These are phyloP conservation scores for Erysimum cheiri DNA, from an alignment of 441 rosid genomes.

Conservation along the genomic window DNA sequence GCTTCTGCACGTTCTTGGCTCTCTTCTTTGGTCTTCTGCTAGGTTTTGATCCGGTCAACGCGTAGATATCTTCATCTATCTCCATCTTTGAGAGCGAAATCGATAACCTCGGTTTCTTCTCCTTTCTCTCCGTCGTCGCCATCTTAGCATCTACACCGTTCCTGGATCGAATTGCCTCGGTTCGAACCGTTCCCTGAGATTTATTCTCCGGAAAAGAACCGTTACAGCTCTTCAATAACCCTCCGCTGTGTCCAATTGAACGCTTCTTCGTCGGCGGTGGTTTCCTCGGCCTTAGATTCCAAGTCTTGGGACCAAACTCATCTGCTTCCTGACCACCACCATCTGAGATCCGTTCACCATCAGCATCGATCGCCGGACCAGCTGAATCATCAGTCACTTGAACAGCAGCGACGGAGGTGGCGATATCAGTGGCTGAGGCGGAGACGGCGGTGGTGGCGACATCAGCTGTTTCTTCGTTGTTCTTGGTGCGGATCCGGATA, in stretches of 20 bases:
- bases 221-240: constrained; percentile 40
- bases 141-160: constrained; percentile 42
- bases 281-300: constrained; percentile 75
- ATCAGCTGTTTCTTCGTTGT: constrained; percentile 42
- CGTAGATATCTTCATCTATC: constrained; percentile 56
- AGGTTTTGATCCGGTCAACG: constrained; percentile 57
- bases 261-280: constrained; percentile 45
- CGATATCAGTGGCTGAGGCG: constrained; percentile 1
- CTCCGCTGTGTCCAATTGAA: constrained; percentile 41
- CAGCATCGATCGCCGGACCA: constrained; percentile 36
- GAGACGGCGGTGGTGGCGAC: constrained; percentile 14
- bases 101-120: constrained; percentile 49
- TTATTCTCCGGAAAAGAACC: constrained; percentile 44
- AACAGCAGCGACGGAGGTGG: constrained; percentile 13
- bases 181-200: constrained; percentile 44
- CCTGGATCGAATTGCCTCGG: constrained; percentile 47
- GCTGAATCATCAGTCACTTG: constrained; percentile 25
- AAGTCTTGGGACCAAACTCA: constrained; percentile 55
- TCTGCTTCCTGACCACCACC: constrained; percentile 46
- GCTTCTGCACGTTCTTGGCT: constrained; percentile 54
- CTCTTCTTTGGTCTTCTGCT: constrained; percentile 56
- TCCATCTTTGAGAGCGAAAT: constrained; percentile 51
- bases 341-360: constrained; percentile 49
- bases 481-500: constrained; percentile 54
- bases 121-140: constrained; percentile 47